Evolutionary conservation across 768 basidiomycete species (phyloP).

Genomic region (Tylopilus felleus): DNA sequence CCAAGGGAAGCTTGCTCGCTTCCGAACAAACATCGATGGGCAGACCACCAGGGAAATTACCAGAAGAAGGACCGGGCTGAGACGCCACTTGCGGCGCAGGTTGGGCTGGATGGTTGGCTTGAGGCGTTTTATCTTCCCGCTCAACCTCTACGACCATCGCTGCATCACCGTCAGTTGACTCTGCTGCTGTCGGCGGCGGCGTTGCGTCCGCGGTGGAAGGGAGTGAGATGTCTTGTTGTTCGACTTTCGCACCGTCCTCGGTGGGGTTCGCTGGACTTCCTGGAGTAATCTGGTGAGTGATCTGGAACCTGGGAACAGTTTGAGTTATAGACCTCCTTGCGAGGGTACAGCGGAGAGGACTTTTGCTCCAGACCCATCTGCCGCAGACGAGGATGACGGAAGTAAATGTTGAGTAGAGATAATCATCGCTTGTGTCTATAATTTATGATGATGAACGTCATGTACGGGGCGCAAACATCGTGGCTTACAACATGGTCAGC

Average conservation of each 20-base stretch:
- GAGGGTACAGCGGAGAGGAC: slow-evolving; percentile 21
- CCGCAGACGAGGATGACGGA: slow-evolving; percentile 36
- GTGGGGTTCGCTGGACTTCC: slow-evolving; percentile 21
- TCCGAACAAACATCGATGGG: slow-evolving; percentile 79
- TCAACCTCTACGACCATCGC: slow-evolving; percentile 50
- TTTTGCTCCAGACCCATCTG: slow-evolving; percentile 26
- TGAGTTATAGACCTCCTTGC: slow-evolving; percentile 23
- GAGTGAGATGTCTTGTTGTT: slow-evolving; percentile 34
- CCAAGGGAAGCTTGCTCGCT: slow-evolving; percentile 85
- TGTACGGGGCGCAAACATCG: not conserved
- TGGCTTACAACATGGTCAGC: slow-evolving; percentile 49
- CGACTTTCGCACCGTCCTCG: slow-evolving; percentile 30
- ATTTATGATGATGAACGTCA: slow-evolving; percentile 1
- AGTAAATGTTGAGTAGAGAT: slow-evolving; percentile 83
- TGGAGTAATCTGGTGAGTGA: slow-evolving; percentile 5
- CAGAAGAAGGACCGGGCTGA: slow-evolving; percentile 23
- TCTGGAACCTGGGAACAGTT: not conserved
- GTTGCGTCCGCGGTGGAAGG: slow-evolving; percentile 33
- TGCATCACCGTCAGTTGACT: slow-evolving; percentile 26
- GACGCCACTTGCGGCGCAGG: slow-evolving; percentile 12
- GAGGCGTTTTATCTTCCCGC: slow-evolving; percentile 35
- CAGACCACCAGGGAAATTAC: slow-evolving; percentile 40
- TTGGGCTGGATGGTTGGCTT: slow-evolving; percentile 27
- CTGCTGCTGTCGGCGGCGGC: slow-evolving; percentile 24
- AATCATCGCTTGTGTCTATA: slow-evolving; percentile 85